Base-by-base conservation (phyloP, 345 rosid species). In the Bruguiera parviflora region DNA sequence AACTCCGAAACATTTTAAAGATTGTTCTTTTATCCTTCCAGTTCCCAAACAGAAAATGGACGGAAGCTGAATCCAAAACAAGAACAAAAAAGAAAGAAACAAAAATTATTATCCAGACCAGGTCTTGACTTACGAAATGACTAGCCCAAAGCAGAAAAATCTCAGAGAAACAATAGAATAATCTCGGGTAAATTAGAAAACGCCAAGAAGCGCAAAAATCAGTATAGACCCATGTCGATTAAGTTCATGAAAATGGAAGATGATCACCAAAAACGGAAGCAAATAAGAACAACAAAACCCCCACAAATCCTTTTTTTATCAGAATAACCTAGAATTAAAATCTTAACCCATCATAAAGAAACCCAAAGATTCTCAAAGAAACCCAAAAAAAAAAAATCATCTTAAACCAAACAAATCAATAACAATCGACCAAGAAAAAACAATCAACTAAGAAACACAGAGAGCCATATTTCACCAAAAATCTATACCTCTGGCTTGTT, bases 401-500 rank as follows among this genome's bases (percentile, higher is more conserved):
- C 27, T 56, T 56, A 10, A 56, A 11, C 59, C 29, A n/a, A 24
- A 24, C 6, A 15, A 56, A 56, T 27, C 59, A 56, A 56, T 8
- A 22, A 24, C 59, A 24, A 56, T 24, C 25, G 21, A 56, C 11
- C 5, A 56, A 24, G 28, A 55, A 55, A 55, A 20, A 22, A 24
- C 27, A 20, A 53, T 20, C 25, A n/a, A 53, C 22, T 20, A 9
- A 21, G 29, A 22, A n/a, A 55, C 5, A 22, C 3, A 22, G 28
- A 24, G 31, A 56, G 6, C 4, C n/a, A n/a, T n/a, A n/a, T n/a
- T n/a, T n/a, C n/a, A n/a, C n/a, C n/a, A n/a, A n/a, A n/a, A n/a
- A n/a, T n/a, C n/a, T n/a, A 19, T 13, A 84, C 90, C 92, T 76
- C 82, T 79, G 33, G 72, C 74, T 77, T 79, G 88, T 67, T 79